Base-by-base conservation (phyloP, 148 eudicot genomes). In the Rhododendron molle region DNA sequence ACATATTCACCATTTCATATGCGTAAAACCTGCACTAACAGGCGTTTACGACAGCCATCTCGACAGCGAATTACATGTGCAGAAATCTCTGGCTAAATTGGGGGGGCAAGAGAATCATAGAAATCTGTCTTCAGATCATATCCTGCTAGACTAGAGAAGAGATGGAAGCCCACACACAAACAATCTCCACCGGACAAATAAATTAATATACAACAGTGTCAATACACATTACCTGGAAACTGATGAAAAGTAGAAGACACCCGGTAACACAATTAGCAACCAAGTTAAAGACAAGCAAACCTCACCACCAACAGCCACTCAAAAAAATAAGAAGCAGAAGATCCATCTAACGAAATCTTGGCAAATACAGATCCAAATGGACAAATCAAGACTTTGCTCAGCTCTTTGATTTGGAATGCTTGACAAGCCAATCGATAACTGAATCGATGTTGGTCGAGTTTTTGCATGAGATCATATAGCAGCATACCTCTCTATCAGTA, bases 391-490 rank as follows among this genome's bases (percentile, higher is more conserved):
- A 72, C 78, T 73, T 43, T 52, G 62, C 87, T 93, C 85, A 97
- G 93, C 91, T 94, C 91, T 93, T 94, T 71, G 98, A 93, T 87
- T 95, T 97, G 23, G 98, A 94, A 85, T 97, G 99, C 96, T 97
- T 97, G 87, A 97, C 96, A 18, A 97, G 98, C 98, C 99, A 95
- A 72, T 97, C 96, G 52, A 95, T 94, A 80, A 97, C 99, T 52
- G 93, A 82, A 85, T 95, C 99, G 73, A 97, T 95, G 92, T 97
- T 97, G 72, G 98, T 95, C 3, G 98, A 95, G 93, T 94, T 95
- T 94, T 97, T 97, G 95, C 99, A 97, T 8, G 99, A 97, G 88
- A 97, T 94, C 99, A 95, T 97, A 81, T 85, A 97, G 96, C 99
- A 97, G 94, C 99, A 95, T 23, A 97, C 99, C 85, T 97, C 99